phyloP scores from a whole-genome alignment of 2,329 filamentous ascomycete genomes.

The Gnomoniopsis smithogilvyi region DNA sequence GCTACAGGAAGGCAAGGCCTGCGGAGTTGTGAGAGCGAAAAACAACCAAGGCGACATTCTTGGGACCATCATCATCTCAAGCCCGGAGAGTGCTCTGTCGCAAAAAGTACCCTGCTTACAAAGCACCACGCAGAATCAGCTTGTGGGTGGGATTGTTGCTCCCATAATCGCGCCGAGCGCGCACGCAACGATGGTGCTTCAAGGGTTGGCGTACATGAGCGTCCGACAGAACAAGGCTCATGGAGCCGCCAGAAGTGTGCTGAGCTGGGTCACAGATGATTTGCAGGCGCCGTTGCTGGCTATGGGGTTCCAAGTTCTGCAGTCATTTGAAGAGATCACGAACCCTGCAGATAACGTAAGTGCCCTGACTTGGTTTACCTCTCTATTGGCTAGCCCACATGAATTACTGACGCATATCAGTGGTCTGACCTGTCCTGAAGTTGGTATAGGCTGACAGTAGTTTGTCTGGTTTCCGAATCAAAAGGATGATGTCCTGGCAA shows the following conservation, averaged over 20 bases:
- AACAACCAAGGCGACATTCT: conserved; percentile 64
- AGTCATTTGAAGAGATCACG: conserved; percentile 79
- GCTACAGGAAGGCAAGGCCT: conserved; percentile 66
- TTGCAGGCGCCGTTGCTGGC: conserved; percentile 69
- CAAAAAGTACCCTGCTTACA: conserved; percentile 68
- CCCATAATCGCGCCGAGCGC: conserved; percentile 70
- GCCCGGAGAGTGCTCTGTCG: conserved; percentile 63
- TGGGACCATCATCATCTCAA: conserved; percentile 78
- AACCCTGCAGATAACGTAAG: conserved; percentile 54
- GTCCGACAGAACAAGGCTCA: conserved; percentile 79
- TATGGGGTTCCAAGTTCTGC: conserved; percentile 77
- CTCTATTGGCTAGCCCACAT: not conserved
- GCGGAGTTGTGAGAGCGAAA: conserved; percentile 81
- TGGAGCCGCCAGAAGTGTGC: conserved; percentile 67
- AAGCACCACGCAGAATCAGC: conserved; percentile 37
- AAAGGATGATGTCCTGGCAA: not conserved
- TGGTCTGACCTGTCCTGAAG: conserved; percentile 16
- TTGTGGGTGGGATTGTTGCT: conserved; percentile 73
- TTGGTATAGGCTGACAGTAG: not conserved
- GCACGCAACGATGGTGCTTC: conserved; percentile 66
- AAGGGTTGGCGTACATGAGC: conserved; percentile 77
- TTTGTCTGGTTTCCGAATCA: too few relatives aligned
- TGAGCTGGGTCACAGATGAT: conserved; percentile 78
- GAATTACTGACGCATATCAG: not conserved
- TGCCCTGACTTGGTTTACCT: conserved; percentile 6